A percentile compares a stretch with the other conserved stretches of the same genome.
These are phyloP conservation scores for Spergularia marina DNA, from an alignment of 148 eudicot genomes.

Conservation along the genomic window DNA sequence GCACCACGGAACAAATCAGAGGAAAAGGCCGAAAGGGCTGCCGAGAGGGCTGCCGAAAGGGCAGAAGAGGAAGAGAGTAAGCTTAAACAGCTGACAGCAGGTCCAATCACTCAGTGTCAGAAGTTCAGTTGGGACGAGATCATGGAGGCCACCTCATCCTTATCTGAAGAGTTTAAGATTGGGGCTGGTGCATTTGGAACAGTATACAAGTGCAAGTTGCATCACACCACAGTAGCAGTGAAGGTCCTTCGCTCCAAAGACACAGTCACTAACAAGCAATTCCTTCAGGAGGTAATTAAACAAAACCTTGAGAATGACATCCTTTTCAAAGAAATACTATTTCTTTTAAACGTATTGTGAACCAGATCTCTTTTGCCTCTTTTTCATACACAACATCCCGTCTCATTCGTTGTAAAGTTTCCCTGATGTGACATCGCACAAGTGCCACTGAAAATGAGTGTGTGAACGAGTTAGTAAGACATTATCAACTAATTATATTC, in stretches of 20 bases:
- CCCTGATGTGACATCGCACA: too few species aligned
- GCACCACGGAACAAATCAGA: constrained; percentile 45
- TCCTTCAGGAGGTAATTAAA: constrained; percentile 70
- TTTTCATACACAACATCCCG: too few species aligned
- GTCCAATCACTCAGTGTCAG: constrained; percentile 51
- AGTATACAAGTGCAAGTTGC: constrained; percentile 76
- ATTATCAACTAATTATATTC: too few species aligned
- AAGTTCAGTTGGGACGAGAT: constrained; percentile 77
- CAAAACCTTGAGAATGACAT: background rate
- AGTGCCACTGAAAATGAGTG: too few species aligned
- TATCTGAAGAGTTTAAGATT: constrained; percentile 53
- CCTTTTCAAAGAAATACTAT: background rate
- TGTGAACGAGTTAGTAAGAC: too few species aligned
- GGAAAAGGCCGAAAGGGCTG: constrained; percentile 35
- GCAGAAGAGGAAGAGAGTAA: constrained; percentile 54
- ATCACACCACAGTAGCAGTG: constrained; percentile 71
- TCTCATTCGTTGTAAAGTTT: too few species aligned
- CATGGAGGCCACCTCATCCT: constrained; percentile 58
- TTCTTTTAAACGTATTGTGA: too few species aligned
- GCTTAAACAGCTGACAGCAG: constrained; percentile 46
- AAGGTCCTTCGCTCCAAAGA: constrained; percentile 70
- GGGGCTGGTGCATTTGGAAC: constrained; percentile 81
- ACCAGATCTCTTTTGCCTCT: too few species aligned
- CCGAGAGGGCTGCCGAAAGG: constrained; percentile 41
- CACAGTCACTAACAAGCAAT: constrained; percentile 57